Evolutionary conservation across 352 stramenopile genomes (phyloP).

Genomic region (Pythium aristosporum): DNA sequence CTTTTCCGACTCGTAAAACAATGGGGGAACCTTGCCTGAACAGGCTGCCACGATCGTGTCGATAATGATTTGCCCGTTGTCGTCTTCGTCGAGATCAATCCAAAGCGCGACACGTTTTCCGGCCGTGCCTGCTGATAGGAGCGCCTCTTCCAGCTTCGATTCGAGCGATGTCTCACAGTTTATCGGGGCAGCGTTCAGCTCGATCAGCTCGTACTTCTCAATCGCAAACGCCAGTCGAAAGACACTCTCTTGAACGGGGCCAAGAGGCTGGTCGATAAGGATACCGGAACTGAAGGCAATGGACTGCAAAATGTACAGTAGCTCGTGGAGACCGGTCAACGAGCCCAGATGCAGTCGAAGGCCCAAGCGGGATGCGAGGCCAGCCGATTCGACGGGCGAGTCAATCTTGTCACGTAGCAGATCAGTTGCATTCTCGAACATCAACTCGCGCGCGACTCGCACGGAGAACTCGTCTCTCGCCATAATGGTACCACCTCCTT

Average conservation of each 20-base stretch:
- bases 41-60: conserved; percentile 29
- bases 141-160: not conserved
- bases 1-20: conserved; percentile 32
- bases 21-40: conserved; percentile 33
- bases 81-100: not conserved
- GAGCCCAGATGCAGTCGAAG: conserved; percentile 18
- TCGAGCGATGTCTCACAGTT: not conserved
- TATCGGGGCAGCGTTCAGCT: conserved; percentile 2
- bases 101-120: conserved; percentile 1
- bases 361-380: not conserved
- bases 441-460: conserved; percentile 7
- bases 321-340: conserved; percentile 13
- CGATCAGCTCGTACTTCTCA: conserved; percentile 7
- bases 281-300: conserved; percentile 10
- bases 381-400: not conserved
- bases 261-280: conserved; percentile 4
- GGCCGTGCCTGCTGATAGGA: not conserved
- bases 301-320: conserved; percentile 14
- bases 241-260: conserved; percentile 1
- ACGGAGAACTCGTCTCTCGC: conserved; percentile 20
- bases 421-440: conserved; percentile 1
- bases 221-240: not conserved
- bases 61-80: not conserved
- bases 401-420: not conserved
- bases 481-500: conserved; percentile 1